These are phyloP conservation scores for Mortierella claussenii DNA, from an alignment of 192 early-diverging fungal species.

Conservation along the genomic window DNA sequence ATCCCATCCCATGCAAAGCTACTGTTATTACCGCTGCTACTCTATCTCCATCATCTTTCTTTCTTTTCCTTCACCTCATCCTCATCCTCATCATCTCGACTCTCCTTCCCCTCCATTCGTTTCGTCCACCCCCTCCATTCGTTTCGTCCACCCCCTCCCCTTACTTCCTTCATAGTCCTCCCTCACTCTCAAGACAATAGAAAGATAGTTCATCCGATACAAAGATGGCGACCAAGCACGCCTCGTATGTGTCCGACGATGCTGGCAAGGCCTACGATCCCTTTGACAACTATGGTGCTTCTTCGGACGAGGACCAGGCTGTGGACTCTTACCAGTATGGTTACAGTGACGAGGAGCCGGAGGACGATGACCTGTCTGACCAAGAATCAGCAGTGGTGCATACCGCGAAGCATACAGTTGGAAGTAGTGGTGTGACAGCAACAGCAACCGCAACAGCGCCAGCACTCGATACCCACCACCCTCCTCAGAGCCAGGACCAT, in stretches of 20 bases:
- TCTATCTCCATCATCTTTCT: not conserved
- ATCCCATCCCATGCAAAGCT: no score
- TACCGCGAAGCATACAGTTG: no score
- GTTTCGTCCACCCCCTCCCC: not conserved
- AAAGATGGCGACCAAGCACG: slow-evolving; percentile 25
- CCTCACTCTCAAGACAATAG: not conserved
- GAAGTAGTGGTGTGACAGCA: no score
- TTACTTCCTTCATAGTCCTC: not conserved
- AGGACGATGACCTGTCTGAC: not conserved
- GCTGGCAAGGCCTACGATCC: slow-evolving; percentile 31
- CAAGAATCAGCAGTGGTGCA: no score
- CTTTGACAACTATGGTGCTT: slow-evolving; percentile 21
- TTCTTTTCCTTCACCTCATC: not conserved
- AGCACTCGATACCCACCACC: not conserved
- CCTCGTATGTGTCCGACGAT: slow-evolving; percentile 26
- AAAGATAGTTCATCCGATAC: not conserved
- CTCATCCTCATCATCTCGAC: not conserved
- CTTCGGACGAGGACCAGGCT: slow-evolving; percentile 18
- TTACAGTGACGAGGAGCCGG: slow-evolving; percentile 4
- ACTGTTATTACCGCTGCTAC: no score
- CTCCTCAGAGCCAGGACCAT: no score
- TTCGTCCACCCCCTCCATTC: not conserved
- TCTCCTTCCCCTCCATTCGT: not conserved
- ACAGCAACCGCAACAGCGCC: not conserved
- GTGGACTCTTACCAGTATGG: not conserved